These are phyloP conservation scores for Ustilago hordei DNA, from an alignment of 1,284 basidiomycete genomes.

Conservation along the genomic window DNA sequence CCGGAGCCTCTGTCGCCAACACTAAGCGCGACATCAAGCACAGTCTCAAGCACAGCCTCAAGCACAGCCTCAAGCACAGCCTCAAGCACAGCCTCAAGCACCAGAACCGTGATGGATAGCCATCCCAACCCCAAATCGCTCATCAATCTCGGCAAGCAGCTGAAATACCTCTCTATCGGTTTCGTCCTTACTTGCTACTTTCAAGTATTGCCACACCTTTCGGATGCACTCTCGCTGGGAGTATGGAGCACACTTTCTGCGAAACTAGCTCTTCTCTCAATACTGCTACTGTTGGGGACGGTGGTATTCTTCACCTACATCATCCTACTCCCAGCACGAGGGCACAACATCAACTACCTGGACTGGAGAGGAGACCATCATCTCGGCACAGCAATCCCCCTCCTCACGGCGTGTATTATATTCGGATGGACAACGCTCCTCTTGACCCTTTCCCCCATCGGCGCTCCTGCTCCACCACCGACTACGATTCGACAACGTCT, in stretches of 20 bases:
- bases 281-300: constrained; percentile 24
- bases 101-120: constrained; percentile 29
- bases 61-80: constrained; percentile 15
- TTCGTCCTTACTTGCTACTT: constrained; percentile 33
- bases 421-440: constrained; percentile 36
- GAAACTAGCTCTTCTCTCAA: constrained; percentile 19
- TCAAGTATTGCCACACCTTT: constrained; percentile 35
- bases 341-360: constrained; percentile 31
- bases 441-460: constrained; percentile 39
- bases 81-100: constrained; percentile 28
- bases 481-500: constrained; percentile 9
- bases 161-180: constrained; percentile 51
- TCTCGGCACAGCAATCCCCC: constrained; percentile 27
- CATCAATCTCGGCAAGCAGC: constrained; percentile 51
- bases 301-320: constrained; percentile 38
- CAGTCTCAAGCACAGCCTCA: constrained; percentile 17
- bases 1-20: neutral
- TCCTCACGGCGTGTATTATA: constrained; percentile 44
- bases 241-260: neutral
- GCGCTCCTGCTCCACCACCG: constrained; percentile 39
- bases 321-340: constrained; percentile 39
- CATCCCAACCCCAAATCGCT: constrained; percentile 35
- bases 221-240: constrained; percentile 26
- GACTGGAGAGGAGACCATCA: constrained; percentile 36
- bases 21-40: constrained; percentile 12